Base-by-base conservation (phyloP, 2,329 filamentous ascomycete genomes). In the Phialophora tarda region DNA sequence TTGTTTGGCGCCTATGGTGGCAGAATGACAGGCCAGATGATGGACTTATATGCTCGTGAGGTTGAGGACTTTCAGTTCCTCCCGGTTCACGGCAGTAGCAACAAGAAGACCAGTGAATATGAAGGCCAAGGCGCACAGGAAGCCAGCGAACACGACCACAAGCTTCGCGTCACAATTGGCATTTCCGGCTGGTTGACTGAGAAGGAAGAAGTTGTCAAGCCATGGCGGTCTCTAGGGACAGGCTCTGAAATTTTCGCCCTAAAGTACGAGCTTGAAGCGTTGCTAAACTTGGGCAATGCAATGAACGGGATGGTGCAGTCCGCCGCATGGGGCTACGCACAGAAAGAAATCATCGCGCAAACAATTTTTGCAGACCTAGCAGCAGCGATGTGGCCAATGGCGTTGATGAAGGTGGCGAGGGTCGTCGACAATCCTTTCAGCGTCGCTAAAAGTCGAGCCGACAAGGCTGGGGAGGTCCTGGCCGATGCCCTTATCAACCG, bases 1-100 rank as follows among this genome's bases (percentile, higher is more conserved):
- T 81, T 98, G 47, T 97, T 98, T 74, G 95, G 95, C 8, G 91
- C 95, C n/a, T 97, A 96, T 75, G 91, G 91, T 51, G 88, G 89
- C 1, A 87, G 89, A 41, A 93, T 96, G 84, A 91, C 91, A 0
- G 88, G 89, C 60, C 89, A 93, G 76, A 92, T 93, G 83, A 91
- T 97, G 84, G 92, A 97, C 70, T 84, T 89, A n/a, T 96, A 96
- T 76, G 86, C 90, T 11, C 88, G 88, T 71, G 92, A 97, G 70
- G 89, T 98, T 17, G 88, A 92, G 73, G 93, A 98, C 74, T 96
- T 97, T 77, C 92, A 88, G 0, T 91, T 98, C 73, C 79, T 97
- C 11, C 91, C 92, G 0, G 82, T 96, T 17, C 86, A 88, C 60
- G 84, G 85, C 14, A 75, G 80, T 14, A 76, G 75, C 53, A 55